Evolutionary conservation across 345 rosid species (phyloP).

Genomic region (Mallotus nudiflorus): DNA sequence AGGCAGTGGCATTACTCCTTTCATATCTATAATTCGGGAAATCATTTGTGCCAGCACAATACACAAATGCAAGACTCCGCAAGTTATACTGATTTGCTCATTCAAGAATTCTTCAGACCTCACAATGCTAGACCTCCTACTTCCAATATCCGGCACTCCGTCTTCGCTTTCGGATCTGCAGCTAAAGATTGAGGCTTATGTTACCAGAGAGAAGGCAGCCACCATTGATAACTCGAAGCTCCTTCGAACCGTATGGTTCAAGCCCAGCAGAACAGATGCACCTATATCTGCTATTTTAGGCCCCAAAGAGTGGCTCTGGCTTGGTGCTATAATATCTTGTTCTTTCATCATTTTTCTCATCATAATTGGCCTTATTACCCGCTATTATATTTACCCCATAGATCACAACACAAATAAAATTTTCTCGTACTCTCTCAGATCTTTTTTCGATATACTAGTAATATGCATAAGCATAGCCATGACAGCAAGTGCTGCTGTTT

Average conservation of each 20-base stretch:
- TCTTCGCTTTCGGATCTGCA: slow-evolving; percentile 38
- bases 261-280: slow-evolving; percentile 49
- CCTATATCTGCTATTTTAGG: slow-evolving; percentile 66
- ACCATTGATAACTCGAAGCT: slow-evolving; percentile 14
- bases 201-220: slow-evolving; percentile 61
- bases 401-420: slow-evolving; percentile 40
- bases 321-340: slow-evolving; percentile 58
- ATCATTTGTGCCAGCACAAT: slow-evolving; percentile 41
- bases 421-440: slow-evolving; percentile 31
- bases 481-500: slow-evolving; percentile 48
- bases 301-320: slow-evolving; percentile 74
- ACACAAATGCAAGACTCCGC: slow-evolving; percentile 41
- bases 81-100: slow-evolving; percentile 49
- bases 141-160: slow-evolving; percentile 48
- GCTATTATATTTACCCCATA: slow-evolving; percentile 56
- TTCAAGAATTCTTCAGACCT: slow-evolving; percentile 63
- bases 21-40: slow-evolving; percentile 72
- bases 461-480: slow-evolving; percentile 46
- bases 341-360: slow-evolving; percentile 60
- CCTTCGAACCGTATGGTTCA: slow-evolving; percentile 51
- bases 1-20: slow-evolving; percentile 91
- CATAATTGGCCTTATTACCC: slow-evolving; percentile 52
- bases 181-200: slow-evolving; percentile 61
- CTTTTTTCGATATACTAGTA: slow-evolving; percentile 39
- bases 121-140: slow-evolving; percentile 62